These are phyloP conservation scores for Candida michaelii DNA, from an alignment of 805 yeast genomes.

Conservation along the genomic window DNA sequence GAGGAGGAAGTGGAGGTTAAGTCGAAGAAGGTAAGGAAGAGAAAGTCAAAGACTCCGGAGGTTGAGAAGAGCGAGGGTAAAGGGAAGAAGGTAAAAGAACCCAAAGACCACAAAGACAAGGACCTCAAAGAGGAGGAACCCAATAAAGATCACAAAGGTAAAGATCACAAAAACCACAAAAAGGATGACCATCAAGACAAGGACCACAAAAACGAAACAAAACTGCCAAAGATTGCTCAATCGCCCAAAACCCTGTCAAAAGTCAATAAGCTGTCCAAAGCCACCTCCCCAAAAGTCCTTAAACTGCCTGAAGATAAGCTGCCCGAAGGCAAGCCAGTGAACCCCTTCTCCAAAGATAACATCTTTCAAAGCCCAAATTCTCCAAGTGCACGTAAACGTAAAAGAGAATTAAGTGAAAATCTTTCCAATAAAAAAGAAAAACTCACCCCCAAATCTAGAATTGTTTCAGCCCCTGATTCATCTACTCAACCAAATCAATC, in stretches of 20 bases:
- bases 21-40: conserved; percentile 12
- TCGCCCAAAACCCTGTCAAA: background rate
- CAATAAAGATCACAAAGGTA: background rate
- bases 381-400: conserved; percentile 2
- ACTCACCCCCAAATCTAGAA: background rate
- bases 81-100: too few relatives aligned
- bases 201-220: too few relatives aligned
- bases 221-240: background rate
- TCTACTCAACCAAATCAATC: background rate
- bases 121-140: background rate
- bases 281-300: background rate
- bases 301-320: background rate
- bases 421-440: background rate
- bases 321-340: conserved; percentile 1
- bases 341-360: conserved; percentile 32
- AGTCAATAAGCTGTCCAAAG: background rate
- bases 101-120: conserved; percentile 1
- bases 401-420: background rate
- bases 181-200: too few relatives aligned
- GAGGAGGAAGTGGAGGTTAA: conserved; percentile 3
- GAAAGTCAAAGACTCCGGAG: conserved; percentile 8
- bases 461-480: background rate
- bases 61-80: background rate
- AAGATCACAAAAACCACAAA: too few relatives aligned
- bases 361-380: conserved; percentile 34